Base-by-base conservation (phyloP, 2,329 filamentous ascomycete species). In the Ophiostoma perfectum region DNA sequence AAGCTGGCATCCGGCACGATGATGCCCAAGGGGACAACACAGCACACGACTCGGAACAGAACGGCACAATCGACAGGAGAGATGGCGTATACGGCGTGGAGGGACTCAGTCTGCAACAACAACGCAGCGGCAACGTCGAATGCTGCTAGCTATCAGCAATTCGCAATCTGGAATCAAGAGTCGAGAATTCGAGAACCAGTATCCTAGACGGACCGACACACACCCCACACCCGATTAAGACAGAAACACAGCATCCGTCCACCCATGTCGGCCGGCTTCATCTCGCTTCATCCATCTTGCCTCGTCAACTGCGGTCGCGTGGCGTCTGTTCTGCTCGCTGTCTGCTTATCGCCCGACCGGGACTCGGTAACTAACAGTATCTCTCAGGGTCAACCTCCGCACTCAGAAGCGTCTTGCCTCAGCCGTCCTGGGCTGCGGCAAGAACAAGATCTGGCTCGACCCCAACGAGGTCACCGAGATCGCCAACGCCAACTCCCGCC, bases 381-480 rank as follows among this genome's bases (percentile, higher is more conserved):
- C 5, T 76, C n/a, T 77, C 81, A 99, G 95, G 95, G 93, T 97
- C 91, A 98, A 98, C 83, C 91, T 99, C 84, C 90, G 90, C 84
- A 98, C 95, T 83, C 96, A 99, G 90, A 99, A 99, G 91, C 94
- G 96, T 86, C 93, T 99, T 80, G 95, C 95, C 83, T 92, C 95
- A 81, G 91, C 94, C 84, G 95, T 99, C 83, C 92, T 97, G 83
- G 93, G 93, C 88, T 96, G 92, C 87, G 95, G 95, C 82, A 90
- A 99, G 91, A 92, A 94, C 90, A 99, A 99, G 92, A 96, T 99
- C 86, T 99, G 95, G 95, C 93, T 99, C 82, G 95, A 99, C 85
- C 95, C 95, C 83, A 98, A 96, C 83, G 95, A 99, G 88, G 89
- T 93, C 85, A 95, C 85, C 88, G 95, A 99, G 86, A 99, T 99